Evolutionary conservation across 108 stramenopile genomes (phyloP).

Genomic region (Cylindrotheca fusiformis): DNA sequence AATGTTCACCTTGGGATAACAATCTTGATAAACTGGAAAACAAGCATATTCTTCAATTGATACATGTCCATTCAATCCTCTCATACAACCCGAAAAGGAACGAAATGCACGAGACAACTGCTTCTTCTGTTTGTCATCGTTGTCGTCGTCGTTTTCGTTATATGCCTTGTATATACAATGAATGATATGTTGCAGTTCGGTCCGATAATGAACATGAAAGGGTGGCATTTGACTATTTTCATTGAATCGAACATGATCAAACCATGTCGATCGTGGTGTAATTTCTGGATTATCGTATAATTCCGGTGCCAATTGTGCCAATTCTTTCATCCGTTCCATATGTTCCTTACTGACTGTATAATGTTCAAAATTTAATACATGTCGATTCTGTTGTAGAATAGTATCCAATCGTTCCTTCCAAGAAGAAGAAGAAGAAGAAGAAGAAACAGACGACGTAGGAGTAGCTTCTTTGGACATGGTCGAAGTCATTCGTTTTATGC

Average conservation of each 20-base stretch:
- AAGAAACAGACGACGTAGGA: no score
- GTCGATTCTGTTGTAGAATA: not conserved
- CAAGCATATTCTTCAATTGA: not conserved
- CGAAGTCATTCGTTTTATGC: no score
- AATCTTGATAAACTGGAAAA: not conserved
- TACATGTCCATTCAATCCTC: slow-evolving; percentile 1
- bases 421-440: no score
- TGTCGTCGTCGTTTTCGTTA: not conserved
- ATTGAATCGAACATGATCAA: not conserved
- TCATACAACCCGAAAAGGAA: not conserved
- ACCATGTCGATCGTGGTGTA: not conserved
- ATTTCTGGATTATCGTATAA: slow-evolving; percentile 2
- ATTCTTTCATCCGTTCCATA: not conserved
- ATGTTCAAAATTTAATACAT: not conserved
- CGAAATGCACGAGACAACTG: not conserved
- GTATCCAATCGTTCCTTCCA: not conserved
- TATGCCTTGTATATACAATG: not conserved
- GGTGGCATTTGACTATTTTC: slow-evolving; percentile 7
- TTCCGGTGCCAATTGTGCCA: not conserved
- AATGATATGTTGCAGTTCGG: not conserved
- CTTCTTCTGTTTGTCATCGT: not conserved
- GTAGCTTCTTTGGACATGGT: no score
- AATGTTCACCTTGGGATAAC: not conserved
- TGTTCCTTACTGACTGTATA: not conserved
- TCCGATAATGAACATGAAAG: slow-evolving; percentile 4